Evolutionary conservation across 192 early-diverging fungal genomes (phyloP).

Genomic region (Mortierella antarctica): DNA sequence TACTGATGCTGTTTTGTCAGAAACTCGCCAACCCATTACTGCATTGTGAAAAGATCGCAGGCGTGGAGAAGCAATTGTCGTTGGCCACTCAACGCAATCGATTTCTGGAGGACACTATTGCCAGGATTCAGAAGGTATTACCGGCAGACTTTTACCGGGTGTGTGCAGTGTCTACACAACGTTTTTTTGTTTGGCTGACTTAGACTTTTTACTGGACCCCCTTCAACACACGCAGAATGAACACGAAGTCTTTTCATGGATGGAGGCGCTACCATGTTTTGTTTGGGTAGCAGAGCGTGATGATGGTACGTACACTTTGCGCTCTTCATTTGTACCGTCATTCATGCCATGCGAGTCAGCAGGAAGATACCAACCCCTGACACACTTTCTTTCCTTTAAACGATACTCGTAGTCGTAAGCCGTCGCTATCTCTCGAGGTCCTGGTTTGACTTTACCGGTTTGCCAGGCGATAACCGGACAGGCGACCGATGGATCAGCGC

Average conservation of each 20-base stretch:
- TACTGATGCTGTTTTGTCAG: conserved; percentile 47
- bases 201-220: neutral
- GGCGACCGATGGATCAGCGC: conserved; percentile 50
- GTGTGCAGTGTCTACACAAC: neutral
- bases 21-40: conserved; percentile 28
- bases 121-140: conserved; percentile 44
- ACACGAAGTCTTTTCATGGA: conserved; percentile 52
- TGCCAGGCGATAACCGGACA: conserved; percentile 40
- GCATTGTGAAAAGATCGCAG: conserved; percentile 30
- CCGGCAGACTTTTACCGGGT: neutral
- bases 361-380: neutral
- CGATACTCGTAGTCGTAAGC: conserved; percentile 12
- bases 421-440: conserved; percentile 46
- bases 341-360: too few relatives aligned
- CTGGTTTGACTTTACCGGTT: conserved; percentile 48
- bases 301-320: conserved; percentile 7
- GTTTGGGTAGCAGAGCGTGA: conserved; percentile 49
- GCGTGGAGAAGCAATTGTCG: conserved; percentile 21
- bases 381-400: neutral
- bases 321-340: too few relatives aligned
- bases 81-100: conserved; percentile 34
- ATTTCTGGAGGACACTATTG: conserved; percentile 39
- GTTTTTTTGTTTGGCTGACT: neutral
- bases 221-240: conserved; percentile 26
- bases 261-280: conserved; percentile 52